Conservation (phyloP, 2,329 filamentous ascomycete species). For the Nemania sp. region DNA sequence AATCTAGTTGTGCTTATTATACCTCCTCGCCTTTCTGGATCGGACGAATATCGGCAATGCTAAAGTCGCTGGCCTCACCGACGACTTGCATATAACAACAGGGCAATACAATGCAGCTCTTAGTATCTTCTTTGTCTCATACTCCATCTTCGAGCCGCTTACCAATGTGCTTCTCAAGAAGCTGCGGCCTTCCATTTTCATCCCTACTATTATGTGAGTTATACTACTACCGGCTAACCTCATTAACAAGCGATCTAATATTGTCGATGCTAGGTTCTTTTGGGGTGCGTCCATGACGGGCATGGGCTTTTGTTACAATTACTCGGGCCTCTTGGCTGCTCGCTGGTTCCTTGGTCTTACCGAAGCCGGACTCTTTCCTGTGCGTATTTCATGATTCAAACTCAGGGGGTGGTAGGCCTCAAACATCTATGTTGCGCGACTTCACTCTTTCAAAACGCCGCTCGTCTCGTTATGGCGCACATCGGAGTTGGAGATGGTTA, state of each 20-base stretch:
- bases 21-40: conserved; percentile 74
- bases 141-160: conserved; percentile 75
- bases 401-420: too few species aligned
- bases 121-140: conserved; percentile 86
- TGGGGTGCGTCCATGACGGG: conserved; percentile 72
- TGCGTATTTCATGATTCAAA: too few species aligned
- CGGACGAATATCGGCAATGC: conserved; percentile 77
- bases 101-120: conserved; percentile 73
- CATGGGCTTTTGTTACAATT: conserved; percentile 68
- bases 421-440: too few species aligned
- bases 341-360: conserved; percentile 73
- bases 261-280: conserved; percentile 48
- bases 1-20: conserved; percentile 25
- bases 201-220: conserved; percentile 77
- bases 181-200: conserved; percentile 74
- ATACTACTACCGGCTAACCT: conserved; percentile 9
- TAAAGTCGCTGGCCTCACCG: conserved; percentile 57
- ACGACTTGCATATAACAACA: conserved; percentile 63
- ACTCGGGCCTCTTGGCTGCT: conserved; percentile 66
- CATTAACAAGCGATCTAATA: conserved; percentile 28
- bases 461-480: too few species aligned
- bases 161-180: conserved; percentile 82
- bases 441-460: too few species aligned
- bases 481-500: not conserved
- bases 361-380: conserved; percentile 74